Conservation (phyloP, 306 rosid species). For the Cyamopsis tetragonoloba region DNA sequence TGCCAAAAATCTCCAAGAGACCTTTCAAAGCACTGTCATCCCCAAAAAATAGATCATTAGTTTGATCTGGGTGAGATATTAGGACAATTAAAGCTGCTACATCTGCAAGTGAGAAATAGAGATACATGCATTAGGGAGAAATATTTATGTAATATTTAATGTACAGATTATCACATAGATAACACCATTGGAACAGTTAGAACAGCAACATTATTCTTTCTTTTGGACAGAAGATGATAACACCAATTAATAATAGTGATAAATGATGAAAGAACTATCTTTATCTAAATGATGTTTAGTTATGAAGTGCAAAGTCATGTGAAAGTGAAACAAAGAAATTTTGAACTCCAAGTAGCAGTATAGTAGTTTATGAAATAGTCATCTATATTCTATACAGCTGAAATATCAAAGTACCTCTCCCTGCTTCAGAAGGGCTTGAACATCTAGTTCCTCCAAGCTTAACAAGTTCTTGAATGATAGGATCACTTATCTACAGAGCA, state of each 20-base stretch:
- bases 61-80: slow-evolving; percentile 47
- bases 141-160: neutral
- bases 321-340: slow-evolving; percentile 20
- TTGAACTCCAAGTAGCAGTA: neutral
- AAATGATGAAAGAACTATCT: slow-evolving; percentile 6
- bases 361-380: slow-evolving; percentile 19
- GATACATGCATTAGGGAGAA: slow-evolving; percentile 18
- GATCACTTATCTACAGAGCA: slow-evolving; percentile 46
- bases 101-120: slow-evolving; percentile 49
- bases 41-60: slow-evolving; percentile 46
- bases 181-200: slow-evolving; percentile 6
- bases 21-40: slow-evolving; percentile 51
- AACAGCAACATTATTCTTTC: neutral
- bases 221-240: neutral
- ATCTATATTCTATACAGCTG: slow-evolving; percentile 17
- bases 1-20: slow-evolving; percentile 32
- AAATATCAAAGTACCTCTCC: slow-evolving; percentile 51
- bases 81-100: slow-evolving; percentile 62
- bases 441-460: slow-evolving; percentile 74
- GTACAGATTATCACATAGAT: neutral
- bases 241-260: neutral
- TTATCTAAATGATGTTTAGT: neutral
- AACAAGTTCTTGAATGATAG: slow-evolving; percentile 37
- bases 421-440: slow-evolving; percentile 62
- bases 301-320: slow-evolving; percentile 12